Percentiles rank a stretch among this genome's conserved stretches.
phyloP scores from a whole-genome alignment of 2,329 filamentous ascomycete genomes.

The Cordyceps tenuipes region DNA sequence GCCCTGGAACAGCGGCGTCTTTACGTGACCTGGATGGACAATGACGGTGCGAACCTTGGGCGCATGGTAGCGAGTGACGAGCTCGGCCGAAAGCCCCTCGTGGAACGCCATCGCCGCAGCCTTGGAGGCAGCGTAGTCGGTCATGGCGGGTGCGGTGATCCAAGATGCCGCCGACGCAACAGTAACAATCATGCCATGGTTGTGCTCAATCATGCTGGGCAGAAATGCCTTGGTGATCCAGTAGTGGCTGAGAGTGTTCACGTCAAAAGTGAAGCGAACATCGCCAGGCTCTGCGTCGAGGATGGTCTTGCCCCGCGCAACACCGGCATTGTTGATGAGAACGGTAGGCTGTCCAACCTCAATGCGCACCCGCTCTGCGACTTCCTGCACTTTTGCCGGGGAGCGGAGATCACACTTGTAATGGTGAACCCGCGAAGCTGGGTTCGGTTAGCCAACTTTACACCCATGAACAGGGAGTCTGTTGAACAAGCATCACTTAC shows the following conservation, averaged over 20 bases:
- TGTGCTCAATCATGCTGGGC: slow-evolving; percentile 50
- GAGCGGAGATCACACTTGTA: slow-evolving; percentile 64
- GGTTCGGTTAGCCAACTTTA: slow-evolving; percentile 2
- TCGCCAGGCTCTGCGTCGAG: slow-evolving; percentile 49
- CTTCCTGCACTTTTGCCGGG: slow-evolving; percentile 40
- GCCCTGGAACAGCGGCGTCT: slow-evolving; percentile 31
- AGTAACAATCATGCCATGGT: slow-evolving; percentile 68
- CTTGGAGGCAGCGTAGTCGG: slow-evolving; percentile 61
- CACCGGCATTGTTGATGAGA: slow-evolving; percentile 65
- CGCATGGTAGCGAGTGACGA: slow-evolving; percentile 52
- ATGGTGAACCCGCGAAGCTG: slow-evolving; percentile 50
- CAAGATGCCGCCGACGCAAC: slow-evolving; percentile 58
- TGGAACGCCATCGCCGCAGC: slow-evolving; percentile 59
- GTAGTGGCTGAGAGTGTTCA: slow-evolving; percentile 62
- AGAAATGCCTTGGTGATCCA: slow-evolving; percentile 60
- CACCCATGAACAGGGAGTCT: neutral
- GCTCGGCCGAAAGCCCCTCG: slow-evolving; percentile 53
- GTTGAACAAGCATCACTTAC: slow-evolving; percentile 25
- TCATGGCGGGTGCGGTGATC: slow-evolving; percentile 51
- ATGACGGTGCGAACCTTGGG: slow-evolving; percentile 57
- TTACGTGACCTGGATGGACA: slow-evolving; percentile 45
- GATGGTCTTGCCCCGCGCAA: slow-evolving; percentile 53
- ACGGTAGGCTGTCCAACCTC: slow-evolving; percentile 58
- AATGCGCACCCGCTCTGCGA: slow-evolving; percentile 44
- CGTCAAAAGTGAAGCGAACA: slow-evolving; percentile 59